Evolutionary conservation across 257 asterid genomes (phyloP).

Genomic region (Solanum stenotomum): DNA sequence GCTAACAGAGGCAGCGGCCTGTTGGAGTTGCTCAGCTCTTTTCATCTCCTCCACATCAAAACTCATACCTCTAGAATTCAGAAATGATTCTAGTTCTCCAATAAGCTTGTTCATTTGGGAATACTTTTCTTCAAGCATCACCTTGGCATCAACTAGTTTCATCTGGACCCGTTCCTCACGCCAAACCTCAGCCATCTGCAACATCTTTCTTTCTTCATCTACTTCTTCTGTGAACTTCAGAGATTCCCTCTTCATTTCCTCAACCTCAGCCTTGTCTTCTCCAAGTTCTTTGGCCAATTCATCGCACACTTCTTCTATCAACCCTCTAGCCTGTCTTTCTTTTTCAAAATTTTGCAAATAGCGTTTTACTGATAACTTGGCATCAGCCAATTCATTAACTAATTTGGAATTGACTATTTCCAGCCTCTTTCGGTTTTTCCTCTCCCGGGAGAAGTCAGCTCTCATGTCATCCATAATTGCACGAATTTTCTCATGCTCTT

Average conservation of each 20-base stretch:
- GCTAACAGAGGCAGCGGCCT: slow-evolving; percentile 35
- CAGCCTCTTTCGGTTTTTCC: slow-evolving; percentile 45
- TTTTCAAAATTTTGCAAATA: slow-evolving; percentile 51
- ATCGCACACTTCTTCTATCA: slow-evolving; percentile 67
- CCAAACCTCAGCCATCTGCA: slow-evolving; percentile 81
- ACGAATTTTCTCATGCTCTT: slow-evolving; percentile 62
- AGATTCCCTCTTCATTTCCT: slow-evolving; percentile 50
- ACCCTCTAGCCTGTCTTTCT: slow-evolving; percentile 51
- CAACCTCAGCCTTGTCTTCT: slow-evolving; percentile 54
- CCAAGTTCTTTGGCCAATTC: slow-evolving; percentile 65
- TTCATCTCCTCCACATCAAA: slow-evolving; percentile 31
- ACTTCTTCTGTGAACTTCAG: slow-evolving; percentile 47
- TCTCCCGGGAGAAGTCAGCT: slow-evolving; percentile 43
- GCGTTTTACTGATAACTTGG: slow-evolving; percentile 39
- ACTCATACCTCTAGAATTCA: slow-evolving; percentile 17
- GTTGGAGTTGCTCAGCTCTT: slow-evolving; percentile 41
- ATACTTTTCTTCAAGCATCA: slow-evolving; percentile 58
- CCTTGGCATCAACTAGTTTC: slow-evolving; percentile 65
- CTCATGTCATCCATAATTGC: slow-evolving; percentile 44
- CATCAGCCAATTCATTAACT: slow-evolving; percentile 45
- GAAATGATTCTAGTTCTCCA: slow-evolving; percentile 36
- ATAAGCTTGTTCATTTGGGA: slow-evolving; percentile 41
- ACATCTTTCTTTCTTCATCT: slow-evolving; percentile 67
- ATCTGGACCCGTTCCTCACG: slow-evolving; percentile 75
- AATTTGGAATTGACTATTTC: slow-evolving; percentile 49